phyloP scores from a whole-genome alignment of 768 basidiomycete genomes.

The Dentipellis sp. region DNA sequence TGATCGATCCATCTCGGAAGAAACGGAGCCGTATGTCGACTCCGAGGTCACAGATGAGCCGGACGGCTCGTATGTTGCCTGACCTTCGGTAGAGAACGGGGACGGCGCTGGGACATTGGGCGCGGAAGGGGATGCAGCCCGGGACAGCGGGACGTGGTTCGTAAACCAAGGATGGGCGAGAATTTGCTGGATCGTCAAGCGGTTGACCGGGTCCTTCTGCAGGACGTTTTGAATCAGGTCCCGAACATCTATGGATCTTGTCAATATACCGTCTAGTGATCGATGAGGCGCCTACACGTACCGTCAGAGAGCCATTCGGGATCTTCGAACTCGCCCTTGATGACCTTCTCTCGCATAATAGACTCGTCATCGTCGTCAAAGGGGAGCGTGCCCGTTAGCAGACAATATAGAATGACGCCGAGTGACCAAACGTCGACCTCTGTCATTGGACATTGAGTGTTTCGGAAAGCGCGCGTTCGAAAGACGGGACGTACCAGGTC shows the following conservation, averaged over 20 bases:
- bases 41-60: slow-evolving; percentile 43
- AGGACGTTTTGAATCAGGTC: slow-evolving; percentile 74
- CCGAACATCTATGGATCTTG: slow-evolving; percentile 57
- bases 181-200: slow-evolving; percentile 77
- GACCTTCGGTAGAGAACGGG: slow-evolving; percentile 19
- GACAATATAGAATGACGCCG: slow-evolving; percentile 83
- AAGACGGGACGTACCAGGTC: slow-evolving; percentile 49
- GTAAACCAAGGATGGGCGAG: slow-evolving; percentile 84
- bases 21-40: slow-evolving; percentile 23
- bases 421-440: slow-evolving; percentile 97
- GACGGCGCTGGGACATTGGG: slow-evolving; percentile 22
- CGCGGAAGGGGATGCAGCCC: slow-evolving; percentile 8
- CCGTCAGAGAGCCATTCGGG: slow-evolving; percentile 87
- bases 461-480: neutral
- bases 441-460: slow-evolving; percentile 20
- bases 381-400: slow-evolving; percentile 67
- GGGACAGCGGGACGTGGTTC: slow-evolving; percentile 12
- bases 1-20: slow-evolving; percentile 26
- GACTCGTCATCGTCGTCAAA: slow-evolving; percentile 38
- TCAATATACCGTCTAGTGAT: neutral
- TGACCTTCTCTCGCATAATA: slow-evolving; percentile 62
- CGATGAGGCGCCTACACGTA: slow-evolving; percentile 24
- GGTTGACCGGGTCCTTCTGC: slow-evolving; percentile 63
- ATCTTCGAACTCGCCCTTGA: slow-evolving; percentile 82
- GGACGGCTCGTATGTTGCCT: slow-evolving; percentile 21